These are phyloP conservation scores for Acanthamoeba triangularis DNA, from an alignment of 208 protist species.

Conservation along the genomic window DNA sequence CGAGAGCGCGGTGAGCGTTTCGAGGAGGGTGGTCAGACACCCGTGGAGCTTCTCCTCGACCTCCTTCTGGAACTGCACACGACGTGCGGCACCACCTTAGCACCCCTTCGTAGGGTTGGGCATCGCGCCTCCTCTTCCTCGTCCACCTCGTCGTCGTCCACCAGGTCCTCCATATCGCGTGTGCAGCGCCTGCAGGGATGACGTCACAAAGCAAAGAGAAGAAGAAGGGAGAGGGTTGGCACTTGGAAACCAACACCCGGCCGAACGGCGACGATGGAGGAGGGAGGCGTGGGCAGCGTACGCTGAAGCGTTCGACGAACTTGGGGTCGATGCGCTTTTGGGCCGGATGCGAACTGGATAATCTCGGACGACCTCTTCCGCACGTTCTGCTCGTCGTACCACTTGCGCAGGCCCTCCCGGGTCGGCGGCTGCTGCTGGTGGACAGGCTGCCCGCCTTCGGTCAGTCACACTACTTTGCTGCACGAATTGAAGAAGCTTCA, in stretches of 20 bases:
- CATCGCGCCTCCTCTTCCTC: too few species aligned
- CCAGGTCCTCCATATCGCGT: too few species aligned
- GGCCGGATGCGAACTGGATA: background rate
- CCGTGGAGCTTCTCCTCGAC: constrained; percentile 7
- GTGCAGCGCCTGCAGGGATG: too few species aligned
- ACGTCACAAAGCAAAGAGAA: too few species aligned
- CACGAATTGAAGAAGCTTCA: too few species aligned
- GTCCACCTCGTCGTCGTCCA: too few species aligned
- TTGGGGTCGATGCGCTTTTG: constrained; percentile 43
- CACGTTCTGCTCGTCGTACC: constrained; percentile 5
- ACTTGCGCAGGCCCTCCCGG: background rate
- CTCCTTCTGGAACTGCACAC: constrained; percentile 47
- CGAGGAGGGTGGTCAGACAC: background rate
- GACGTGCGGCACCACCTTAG: too few species aligned
- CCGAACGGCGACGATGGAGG: too few species aligned
- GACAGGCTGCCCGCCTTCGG: background rate
- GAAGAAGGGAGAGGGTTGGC: too few species aligned
- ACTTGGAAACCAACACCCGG: too few species aligned
- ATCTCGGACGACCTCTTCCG: background rate
- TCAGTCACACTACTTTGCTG: background rate
- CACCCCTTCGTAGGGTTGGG: too few species aligned
- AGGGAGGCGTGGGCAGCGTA: background rate
- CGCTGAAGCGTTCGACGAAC: constrained; percentile 42
- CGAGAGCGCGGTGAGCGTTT: background rate
- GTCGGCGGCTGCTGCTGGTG: background rate